Percentiles rank a stretch among this genome's conserved stretches.
Evolutionary conservation across 768 basidiomycete species (phyloP).

Genomic region (Suillus lakei): DNA sequence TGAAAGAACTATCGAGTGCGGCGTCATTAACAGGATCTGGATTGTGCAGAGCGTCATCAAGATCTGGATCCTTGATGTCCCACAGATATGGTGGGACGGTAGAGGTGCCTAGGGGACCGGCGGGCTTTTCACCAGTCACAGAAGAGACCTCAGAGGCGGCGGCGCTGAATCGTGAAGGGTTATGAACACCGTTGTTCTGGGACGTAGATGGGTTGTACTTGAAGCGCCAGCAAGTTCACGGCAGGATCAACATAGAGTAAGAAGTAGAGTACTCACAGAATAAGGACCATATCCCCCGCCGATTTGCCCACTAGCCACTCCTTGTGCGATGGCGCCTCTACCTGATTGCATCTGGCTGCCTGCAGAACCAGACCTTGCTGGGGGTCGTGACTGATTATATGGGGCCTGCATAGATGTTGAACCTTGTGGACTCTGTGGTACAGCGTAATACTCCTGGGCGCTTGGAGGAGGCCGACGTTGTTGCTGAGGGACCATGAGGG

Average conservation of each 20-base stretch:
- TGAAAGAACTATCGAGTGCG: conserved; percentile 61
- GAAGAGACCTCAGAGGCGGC: conserved; percentile 52
- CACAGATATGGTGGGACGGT: conserved; percentile 75
- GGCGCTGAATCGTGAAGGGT: conserved; percentile 59
- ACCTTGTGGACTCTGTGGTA: conserved; percentile 64
- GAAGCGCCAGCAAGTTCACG: conserved; percentile 12
- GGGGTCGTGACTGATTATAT: conserved; percentile 23
- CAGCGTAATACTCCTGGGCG: conserved; percentile 64
- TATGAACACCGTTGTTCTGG: conserved; percentile 49
- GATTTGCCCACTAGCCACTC: conserved; percentile 81
- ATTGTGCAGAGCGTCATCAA: conserved; percentile 91
- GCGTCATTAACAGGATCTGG: conserved; percentile 78
- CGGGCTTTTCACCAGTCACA: conserved; percentile 37
- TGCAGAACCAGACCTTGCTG: conserved; percentile 33
- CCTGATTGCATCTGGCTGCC: conserved; percentile 38
- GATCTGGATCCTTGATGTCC: conserved; percentile 82
- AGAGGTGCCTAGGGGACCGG: conserved; percentile 42
- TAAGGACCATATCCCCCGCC: conserved; percentile 87
- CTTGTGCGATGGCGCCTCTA: conserved; percentile 66
- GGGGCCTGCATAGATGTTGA: conserved; percentile 35
- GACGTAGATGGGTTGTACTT: conserved; percentile 61
- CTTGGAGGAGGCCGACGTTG: conserved; percentile 49
- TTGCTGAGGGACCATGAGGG: conserved; percentile 34
- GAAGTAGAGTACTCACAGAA: conserved; percentile 56
- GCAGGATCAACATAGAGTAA: conserved; percentile 6